These are phyloP conservation scores for Penicillium sp. DNA, from an alignment of 2,329 filamentous ascomycete genomes.

Conservation along the genomic window DNA sequence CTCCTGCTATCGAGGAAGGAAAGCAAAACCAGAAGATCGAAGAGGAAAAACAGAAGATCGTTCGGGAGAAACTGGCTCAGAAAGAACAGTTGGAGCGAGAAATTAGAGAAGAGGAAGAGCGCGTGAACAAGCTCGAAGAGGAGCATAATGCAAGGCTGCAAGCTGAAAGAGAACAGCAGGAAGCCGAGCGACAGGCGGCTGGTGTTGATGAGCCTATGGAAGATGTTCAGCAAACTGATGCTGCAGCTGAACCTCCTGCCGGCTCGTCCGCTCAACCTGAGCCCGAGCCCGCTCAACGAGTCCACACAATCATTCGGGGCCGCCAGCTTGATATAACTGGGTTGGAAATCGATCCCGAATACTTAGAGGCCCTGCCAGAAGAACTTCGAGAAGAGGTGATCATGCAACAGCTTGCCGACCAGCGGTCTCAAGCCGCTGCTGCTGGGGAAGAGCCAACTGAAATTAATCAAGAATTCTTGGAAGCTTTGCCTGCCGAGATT, in stretches of 20 bases:
- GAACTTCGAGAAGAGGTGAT: slow-evolving; percentile 96
- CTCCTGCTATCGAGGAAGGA: slow-evolving; percentile 79
- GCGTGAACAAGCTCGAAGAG: slow-evolving; percentile 69
- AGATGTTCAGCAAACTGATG: slow-evolving; percentile 64
- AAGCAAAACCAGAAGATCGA: slow-evolving; percentile 66
- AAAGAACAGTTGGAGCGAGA: slow-evolving; percentile 64
- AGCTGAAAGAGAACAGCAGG: slow-evolving; percentile 65
- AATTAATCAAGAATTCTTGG: slow-evolving; percentile 89
- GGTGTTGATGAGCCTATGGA: slow-evolving; percentile 67
- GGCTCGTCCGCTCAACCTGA: slow-evolving; percentile 24
- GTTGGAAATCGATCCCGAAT: slow-evolving; percentile 90
- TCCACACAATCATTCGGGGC: slow-evolving; percentile 81
- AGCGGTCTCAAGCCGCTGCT: slow-evolving; percentile 73
- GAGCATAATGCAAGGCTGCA: slow-evolving; percentile 63
- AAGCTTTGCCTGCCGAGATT: slow-evolving; percentile 87
- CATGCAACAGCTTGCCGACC: slow-evolving; percentile 80
- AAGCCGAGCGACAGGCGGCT: slow-evolving; percentile 55
- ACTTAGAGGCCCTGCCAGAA: slow-evolving; percentile 94
- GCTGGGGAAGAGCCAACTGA: slow-evolving; percentile 63
- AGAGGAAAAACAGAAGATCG: slow-evolving; percentile 56
- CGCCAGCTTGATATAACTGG: slow-evolving; percentile 91
- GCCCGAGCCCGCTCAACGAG: slow-evolving; percentile 56
- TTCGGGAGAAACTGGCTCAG: slow-evolving; percentile 63
- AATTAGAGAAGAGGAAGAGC: slow-evolving; percentile 70
- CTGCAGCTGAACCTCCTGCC: slow-evolving; percentile 27